Percentiles rank a stretch among this genome's conserved stretches.
Conservation (phyloP, 208 protist species). For the Trypanosoma grayi region DNA sequence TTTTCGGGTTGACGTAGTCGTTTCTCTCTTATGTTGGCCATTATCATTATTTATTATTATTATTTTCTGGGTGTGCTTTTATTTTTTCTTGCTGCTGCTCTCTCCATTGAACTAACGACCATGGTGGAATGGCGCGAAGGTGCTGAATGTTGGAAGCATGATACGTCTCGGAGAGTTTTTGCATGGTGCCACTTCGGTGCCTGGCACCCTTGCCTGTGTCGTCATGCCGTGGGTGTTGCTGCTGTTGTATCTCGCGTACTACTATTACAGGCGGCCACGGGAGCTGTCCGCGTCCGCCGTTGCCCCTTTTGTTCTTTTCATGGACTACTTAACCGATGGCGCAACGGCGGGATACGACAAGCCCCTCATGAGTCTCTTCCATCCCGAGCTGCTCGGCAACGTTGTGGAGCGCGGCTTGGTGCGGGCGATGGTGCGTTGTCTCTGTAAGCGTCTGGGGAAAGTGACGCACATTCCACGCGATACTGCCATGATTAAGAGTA, state of each 20-base stretch:
- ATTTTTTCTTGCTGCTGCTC: too few species aligned
- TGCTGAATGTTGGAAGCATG: too few species aligned
- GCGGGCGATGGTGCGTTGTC: conserved; percentile 75
- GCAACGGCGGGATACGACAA: conserved; percentile 70
- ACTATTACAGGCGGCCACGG: conserved; percentile 30
- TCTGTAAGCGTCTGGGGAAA: conserved; percentile 51
- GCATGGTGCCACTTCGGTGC: not conserved
- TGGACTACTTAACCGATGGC: conserved; percentile 58
- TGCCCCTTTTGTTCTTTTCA: conserved; percentile 68
- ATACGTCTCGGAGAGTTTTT: not conserved
- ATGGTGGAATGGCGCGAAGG: too few species aligned
- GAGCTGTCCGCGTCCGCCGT: conserved; percentile 30
- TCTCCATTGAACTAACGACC: too few species aligned
- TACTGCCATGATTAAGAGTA: conserved; percentile 42
- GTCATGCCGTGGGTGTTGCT: conserved; percentile 14
- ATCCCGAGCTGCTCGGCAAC: conserved; percentile 56
- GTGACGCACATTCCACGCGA: conserved; percentile 47
- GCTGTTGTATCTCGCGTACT: conserved; percentile 9
- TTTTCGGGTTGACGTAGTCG: not conserved
- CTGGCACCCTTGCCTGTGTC: not conserved
- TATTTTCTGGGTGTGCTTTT: too few species aligned
- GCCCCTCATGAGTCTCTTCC: conserved; percentile 69
- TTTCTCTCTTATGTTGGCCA: too few species aligned
- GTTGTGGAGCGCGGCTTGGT: conserved; percentile 63
- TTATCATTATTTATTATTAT: too few species aligned